A percentile compares a stretch with the other conserved stretches of the same genome.
Evolutionary conservation across 345 rosid species (phyloP).

Genomic region (Linum usitatissimum): DNA sequence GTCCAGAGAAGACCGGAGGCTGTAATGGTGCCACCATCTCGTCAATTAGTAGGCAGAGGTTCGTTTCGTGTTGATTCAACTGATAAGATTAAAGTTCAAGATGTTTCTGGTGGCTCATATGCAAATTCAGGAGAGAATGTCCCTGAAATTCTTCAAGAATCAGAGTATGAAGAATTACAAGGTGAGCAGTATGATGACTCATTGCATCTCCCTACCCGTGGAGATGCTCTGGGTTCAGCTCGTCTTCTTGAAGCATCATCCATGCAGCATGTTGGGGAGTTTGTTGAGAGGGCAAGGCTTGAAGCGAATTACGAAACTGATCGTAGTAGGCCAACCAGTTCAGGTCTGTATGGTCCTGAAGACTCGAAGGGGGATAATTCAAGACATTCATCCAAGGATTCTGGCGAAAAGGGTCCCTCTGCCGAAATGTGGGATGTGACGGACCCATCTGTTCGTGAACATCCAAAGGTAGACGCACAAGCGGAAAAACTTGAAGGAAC

Average conservation of each 20-base stretch:
- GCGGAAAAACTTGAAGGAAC: slow-evolving; percentile 13
- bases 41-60: slow-evolving; percentile 37
- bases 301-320: slow-evolving; percentile 27
- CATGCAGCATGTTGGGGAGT: slow-evolving; percentile 45
- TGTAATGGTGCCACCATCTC: slow-evolving; percentile 42
- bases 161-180: slow-evolving; percentile 20
- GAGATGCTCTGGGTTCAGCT: slow-evolving; percentile 60
- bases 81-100: slow-evolving; percentile 26
- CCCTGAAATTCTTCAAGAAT: slow-evolving; percentile 17
- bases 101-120: slow-evolving; percentile 22
- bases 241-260: slow-evolving; percentile 54
- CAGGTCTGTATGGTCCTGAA: slow-evolving; percentile 21
- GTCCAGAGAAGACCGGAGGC: slow-evolving; percentile 34
- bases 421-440: slow-evolving; percentile 84
- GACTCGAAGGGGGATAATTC: slow-evolving; percentile 31
- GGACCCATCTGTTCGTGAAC: slow-evolving; percentile 39
- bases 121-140: slow-evolving; percentile 24
- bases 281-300: slow-evolving; percentile 52
- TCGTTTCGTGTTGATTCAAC: slow-evolving; percentile 19
- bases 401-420: slow-evolving; percentile 66
- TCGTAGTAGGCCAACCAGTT: slow-evolving; percentile 24
- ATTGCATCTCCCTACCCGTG: slow-evolving; percentile 20
- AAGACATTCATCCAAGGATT: slow-evolving; percentile 31
- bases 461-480: slow-evolving; percentile 29
- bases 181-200: slow-evolving; percentile 25